A percentile compares a stretch with the other conserved stretches of the same genome.
phyloP scores from a whole-genome alignment of 768 basidiomycete species.

The Termitomyces heimii region DNA sequence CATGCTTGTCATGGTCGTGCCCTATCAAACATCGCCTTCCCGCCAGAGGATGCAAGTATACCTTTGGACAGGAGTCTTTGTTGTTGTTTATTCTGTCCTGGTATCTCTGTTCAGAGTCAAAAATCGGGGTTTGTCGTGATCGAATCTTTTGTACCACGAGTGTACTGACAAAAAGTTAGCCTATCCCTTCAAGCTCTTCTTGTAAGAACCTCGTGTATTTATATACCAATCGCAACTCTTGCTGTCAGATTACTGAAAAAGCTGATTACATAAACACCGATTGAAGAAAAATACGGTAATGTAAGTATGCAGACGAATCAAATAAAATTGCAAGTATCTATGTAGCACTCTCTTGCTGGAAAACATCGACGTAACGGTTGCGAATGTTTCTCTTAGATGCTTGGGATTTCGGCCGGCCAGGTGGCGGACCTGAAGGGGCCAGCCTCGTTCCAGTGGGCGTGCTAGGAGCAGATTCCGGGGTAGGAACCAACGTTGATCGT shows the following conservation, averaged over 20 bases:
- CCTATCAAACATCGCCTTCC: constrained; percentile 62
- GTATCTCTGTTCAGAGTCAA: constrained; percentile 87
- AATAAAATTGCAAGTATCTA: constrained; percentile 11
- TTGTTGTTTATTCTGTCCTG: constrained; percentile 83
- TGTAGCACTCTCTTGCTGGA: constrained; percentile 48
- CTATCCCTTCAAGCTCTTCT: constrained; percentile 76
- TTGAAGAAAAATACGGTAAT: neutral
- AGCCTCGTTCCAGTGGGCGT: constrained; percentile 40
- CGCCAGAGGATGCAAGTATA: constrained; percentile 86
- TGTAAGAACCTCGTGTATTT: constrained; percentile 19
- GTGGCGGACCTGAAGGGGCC: constrained; percentile 37
- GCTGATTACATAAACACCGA: neutral
- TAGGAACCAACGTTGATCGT: constrained; percentile 61
- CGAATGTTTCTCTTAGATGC: constrained; percentile 73
- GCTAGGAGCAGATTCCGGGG: constrained; percentile 40
- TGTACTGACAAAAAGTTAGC: constrained; percentile 30
- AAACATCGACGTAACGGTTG: constrained; percentile 88
- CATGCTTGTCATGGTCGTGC: constrained; percentile 77
- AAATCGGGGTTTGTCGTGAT: constrained; percentile 61
- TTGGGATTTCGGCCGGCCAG: constrained; percentile 49
- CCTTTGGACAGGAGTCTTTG: constrained; percentile 77
- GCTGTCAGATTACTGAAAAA: neutral
- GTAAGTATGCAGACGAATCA: constrained; percentile 10
- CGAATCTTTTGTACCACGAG: neutral
- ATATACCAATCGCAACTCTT: neutral